A percentile compares a stretch with the other conserved stretches of the same genome.
Evolutionary conservation across 495 filamentous ascomycete species (phyloP).

Genomic region (Melanomma pulvis-pyrius): DNA sequence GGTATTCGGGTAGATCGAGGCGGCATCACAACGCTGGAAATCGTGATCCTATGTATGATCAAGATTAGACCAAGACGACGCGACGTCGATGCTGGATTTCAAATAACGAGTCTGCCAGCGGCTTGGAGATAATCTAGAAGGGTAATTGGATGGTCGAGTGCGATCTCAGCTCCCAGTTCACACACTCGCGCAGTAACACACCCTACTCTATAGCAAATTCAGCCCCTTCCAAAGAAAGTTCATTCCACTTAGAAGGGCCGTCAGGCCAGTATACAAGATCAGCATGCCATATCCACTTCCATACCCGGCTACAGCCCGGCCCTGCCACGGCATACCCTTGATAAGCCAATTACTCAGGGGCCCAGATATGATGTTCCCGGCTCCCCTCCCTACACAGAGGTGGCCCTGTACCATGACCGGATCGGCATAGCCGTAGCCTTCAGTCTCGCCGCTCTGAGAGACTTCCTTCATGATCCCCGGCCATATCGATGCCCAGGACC

Average conservation of each 20-base stretch:
- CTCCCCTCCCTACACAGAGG: conserved; percentile 63
- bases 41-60: too few relatives aligned
- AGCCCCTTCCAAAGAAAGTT: conserved; percentile 52
- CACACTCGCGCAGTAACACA: too few relatives aligned
- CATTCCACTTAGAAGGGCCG: conserved; percentile 48
- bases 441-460: conserved; percentile 47
- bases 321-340: conserved; percentile 24
- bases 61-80: too few relatives aligned
- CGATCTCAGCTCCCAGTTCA: too few relatives aligned
- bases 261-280: conserved; percentile 51
- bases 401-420: conserved; percentile 64
- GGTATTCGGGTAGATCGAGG: too few relatives aligned
- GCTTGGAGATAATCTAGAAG: too few relatives aligned
- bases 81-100: too few relatives aligned
- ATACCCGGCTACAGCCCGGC: conserved; percentile 39
- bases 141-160: too few relatives aligned
- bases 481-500: conserved; percentile 64
- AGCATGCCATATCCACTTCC: conserved; percentile 47
- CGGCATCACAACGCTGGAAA: too few relatives aligned
- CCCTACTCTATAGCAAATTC: conserved; percentile 43
- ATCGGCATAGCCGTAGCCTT: conserved; percentile 47
- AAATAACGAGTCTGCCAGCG: too few relatives aligned
- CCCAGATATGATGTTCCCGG: conserved; percentile 51
- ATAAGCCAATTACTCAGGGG: conserved; percentile 53
- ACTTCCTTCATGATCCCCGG: conserved; percentile 62